Evolutionary conservation across 306 rosid species (phyloP).

Genomic region (Vigna mungo): DNA sequence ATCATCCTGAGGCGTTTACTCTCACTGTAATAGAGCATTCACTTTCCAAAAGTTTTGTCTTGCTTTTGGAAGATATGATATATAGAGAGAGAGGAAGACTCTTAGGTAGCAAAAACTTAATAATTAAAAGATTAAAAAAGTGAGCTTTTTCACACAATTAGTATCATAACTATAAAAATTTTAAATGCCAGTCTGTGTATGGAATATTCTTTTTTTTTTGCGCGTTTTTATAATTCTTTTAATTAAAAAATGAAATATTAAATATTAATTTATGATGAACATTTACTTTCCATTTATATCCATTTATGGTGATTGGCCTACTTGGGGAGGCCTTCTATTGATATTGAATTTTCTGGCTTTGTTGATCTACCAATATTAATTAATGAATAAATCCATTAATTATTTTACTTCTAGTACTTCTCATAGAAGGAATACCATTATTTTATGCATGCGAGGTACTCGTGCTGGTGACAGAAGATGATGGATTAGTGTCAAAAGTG

Average conservation of each 20-base stretch:
- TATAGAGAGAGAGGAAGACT: background rate
- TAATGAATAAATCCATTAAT: background rate
- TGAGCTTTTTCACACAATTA: background rate
- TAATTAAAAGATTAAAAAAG: background rate
- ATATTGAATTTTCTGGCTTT: background rate
- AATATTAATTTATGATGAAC: background rate
- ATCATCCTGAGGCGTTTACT: background rate
- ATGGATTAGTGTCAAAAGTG: too few species aligned
- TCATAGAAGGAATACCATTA: background rate
- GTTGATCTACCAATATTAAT: background rate
- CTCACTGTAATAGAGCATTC: background rate
- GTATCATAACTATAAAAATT: background rate
- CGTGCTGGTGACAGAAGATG: conserved; percentile 3
- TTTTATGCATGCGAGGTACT: conserved; percentile 44
- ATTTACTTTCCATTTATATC: background rate
- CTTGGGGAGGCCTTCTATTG: background rate
- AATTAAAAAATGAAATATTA: background rate
- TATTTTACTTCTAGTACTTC: too few species aligned
- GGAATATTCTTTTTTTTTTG: too few species aligned
- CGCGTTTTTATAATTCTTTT: background rate
- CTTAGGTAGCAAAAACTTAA: background rate
- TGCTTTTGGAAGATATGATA: background rate
- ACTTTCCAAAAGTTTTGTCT: background rate
- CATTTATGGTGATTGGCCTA: background rate
- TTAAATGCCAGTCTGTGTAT: background rate